Evolutionary conservation across 352 stramenopile species (phyloP).

Genomic region (Phytophthora sansomeana): DNA sequence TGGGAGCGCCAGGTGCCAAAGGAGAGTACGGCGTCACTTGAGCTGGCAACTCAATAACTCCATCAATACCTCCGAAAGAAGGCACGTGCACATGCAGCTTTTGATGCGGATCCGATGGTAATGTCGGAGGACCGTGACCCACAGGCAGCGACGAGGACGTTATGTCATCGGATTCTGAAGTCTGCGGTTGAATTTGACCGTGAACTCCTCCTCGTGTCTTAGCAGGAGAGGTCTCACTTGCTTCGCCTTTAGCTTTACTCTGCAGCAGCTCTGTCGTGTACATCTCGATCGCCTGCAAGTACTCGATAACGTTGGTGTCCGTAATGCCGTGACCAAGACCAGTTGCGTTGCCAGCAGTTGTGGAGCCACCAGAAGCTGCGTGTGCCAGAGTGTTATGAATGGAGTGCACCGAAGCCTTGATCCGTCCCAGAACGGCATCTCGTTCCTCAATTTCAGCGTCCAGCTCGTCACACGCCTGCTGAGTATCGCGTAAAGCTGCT

Average conservation of each 20-base stretch:
- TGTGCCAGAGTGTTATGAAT: constrained; percentile 76
- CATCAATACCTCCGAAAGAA: constrained; percentile 62
- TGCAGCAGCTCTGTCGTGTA: constrained; percentile 70
- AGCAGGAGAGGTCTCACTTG: constrained; percentile 15
- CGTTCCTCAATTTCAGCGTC: constrained; percentile 70
- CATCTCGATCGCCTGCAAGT: constrained; percentile 79
- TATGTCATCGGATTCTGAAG: neutral
- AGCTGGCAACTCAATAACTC: constrained; percentile 59
- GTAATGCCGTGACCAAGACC: constrained; percentile 34
- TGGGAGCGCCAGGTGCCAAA: neutral
- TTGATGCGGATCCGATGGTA: constrained; percentile 61
- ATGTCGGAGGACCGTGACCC: constrained; percentile 54
- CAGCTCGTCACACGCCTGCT: constrained; percentile 52
- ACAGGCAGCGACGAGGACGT: constrained; percentile 33
- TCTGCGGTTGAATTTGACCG: constrained; percentile 5
- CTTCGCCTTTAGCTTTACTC: constrained; percentile 33
- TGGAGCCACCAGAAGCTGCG: constrained; percentile 45
- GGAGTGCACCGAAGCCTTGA: constrained; percentile 80
- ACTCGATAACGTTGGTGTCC: constrained; percentile 77
- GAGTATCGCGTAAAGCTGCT: constrained; percentile 42
- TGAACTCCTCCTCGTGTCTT: constrained; percentile 20
- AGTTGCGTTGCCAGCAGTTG: constrained; percentile 32
- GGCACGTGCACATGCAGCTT: constrained; percentile 69
- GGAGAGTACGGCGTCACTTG: constrained; percentile 5
- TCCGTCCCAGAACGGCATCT: constrained; percentile 53